Base-by-base conservation (phyloP, 1,284 basidiomycete genomes). In the Coniophora puteana region DNA sequence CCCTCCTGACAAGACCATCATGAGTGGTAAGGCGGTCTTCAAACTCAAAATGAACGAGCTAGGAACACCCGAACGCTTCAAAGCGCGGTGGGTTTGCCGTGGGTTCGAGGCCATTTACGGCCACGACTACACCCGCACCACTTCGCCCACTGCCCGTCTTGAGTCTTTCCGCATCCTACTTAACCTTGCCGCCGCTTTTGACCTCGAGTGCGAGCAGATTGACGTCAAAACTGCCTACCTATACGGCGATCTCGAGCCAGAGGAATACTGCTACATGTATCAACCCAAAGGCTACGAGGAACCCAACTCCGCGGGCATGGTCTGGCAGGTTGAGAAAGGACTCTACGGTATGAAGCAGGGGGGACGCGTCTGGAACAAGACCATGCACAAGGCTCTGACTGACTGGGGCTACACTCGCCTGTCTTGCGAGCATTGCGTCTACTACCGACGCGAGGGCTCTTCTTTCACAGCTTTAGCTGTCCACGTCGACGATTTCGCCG, bases 321-420 rank as follows among this genome's bases (percentile, higher is more conserved):
- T 67, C 4, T 64, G 63, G 57, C 23, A 49, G 16, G 47, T 72
- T 1, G 17, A 58, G 18, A 55, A 58, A n/a, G 51, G 59, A 0
- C 48, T 72, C 1, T 74, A 72, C 45, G 67, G 70, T 1, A 61
- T 71, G 46, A 68, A 67, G 46, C 68, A 72, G 42, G 55, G 48
- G 5, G 48, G 58, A 1, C 50, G 53, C 0, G 49, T 55, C 7
- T 72, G 69, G 68, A 67, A 71, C 52, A 36, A 54, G 5, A 62
- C 58, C 4, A 49, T 72, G 38, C 44, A 63, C 21, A 42, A 46
- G 0, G 52, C 51, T 0, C 63, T 72, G 49, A n/a, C 38, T 0
- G 36, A 40, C 0, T 46, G 56, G 58, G 54, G 60, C 1, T 71
- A 70, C 47, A 54, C 20, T 0, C 40, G 53, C 1, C 48, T 65